phyloP scores from a whole-genome alignment of 371 early-diverging fungal genomes.

The Mucor racemosus region DNA sequence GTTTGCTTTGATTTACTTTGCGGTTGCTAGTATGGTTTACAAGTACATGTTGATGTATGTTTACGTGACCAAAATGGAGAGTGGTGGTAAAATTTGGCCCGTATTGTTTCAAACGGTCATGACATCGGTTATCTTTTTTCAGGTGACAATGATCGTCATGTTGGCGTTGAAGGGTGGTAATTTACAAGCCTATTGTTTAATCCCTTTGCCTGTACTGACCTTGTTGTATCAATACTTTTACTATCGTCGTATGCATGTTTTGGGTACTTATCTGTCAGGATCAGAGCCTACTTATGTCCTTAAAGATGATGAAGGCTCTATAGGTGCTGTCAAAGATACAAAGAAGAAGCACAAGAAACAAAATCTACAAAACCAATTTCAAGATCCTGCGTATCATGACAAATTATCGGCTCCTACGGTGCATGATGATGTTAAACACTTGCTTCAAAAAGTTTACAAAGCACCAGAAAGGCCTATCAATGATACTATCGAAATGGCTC shows the following conservation, averaged over 20 bases:
- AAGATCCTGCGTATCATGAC: slow-evolving; percentile 53
- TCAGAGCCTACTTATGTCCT: slow-evolving; percentile 16
- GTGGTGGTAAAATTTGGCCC: slow-evolving; percentile 78
- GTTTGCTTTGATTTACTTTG: slow-evolving; percentile 74
- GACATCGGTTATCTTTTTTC: slow-evolving; percentile 67
- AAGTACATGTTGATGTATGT: slow-evolving; percentile 79
- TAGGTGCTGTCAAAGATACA: neutral
- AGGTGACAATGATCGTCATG: slow-evolving; percentile 67
- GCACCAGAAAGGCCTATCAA: neutral
- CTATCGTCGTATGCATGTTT: slow-evolving; percentile 37
- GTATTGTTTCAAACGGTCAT: slow-evolving; percentile 73
- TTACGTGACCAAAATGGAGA: slow-evolving; percentile 68
- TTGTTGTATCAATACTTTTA: slow-evolving; percentile 57
- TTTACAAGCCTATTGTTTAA: slow-evolving; percentile 50
- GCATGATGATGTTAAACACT: slow-evolving; percentile 55
- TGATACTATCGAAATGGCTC: slow-evolving; percentile 23
- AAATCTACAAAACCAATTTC: slow-evolving; percentile 47
- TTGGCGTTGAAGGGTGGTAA: slow-evolving; percentile 47
- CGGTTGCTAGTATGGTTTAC: slow-evolving; percentile 71
- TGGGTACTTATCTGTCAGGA: slow-evolving; percentile 40
- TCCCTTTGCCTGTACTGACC: slow-evolving; percentile 69
- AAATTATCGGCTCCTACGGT: slow-evolving; percentile 54
- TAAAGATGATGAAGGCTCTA: slow-evolving; percentile 11
- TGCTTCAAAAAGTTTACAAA: slow-evolving; percentile 53
- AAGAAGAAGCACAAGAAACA: slow-evolving; percentile 7